These are phyloP conservation scores for Cyclotella atomus DNA, from an alignment of 108 stramenopile species.

Conservation along the genomic window DNA sequence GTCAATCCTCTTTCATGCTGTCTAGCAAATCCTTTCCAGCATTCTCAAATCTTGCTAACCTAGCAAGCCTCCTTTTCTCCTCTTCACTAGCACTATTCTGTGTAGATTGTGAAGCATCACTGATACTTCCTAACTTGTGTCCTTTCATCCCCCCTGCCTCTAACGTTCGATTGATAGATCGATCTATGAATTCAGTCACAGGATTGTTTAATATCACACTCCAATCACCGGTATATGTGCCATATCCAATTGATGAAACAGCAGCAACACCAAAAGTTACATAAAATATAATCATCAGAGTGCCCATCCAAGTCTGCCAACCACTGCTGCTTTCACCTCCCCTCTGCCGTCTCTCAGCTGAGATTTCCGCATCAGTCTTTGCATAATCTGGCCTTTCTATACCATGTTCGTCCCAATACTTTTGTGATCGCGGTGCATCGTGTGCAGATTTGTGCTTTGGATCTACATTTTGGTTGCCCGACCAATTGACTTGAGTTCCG, in stretches of 20 bases:
- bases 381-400: conserved; percentile 76
- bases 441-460: conserved; percentile 40
- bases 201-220: conserved; percentile 20
- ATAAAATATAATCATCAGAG: neutral
- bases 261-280: neutral
- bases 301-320: conserved; percentile 1
- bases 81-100: conserved; percentile 15
- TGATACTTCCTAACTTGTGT: conserved; percentile 27
- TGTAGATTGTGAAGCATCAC: neutral
- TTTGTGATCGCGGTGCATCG: conserved; percentile 65
- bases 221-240: conserved; percentile 23
- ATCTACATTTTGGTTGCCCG: conserved; percentile 36
- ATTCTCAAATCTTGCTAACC: conserved; percentile 43
- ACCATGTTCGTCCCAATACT: conserved; percentile 72
- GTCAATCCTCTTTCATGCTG: conserved; percentile 38
- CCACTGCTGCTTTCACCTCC: neutral
- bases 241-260: conserved; percentile 6
- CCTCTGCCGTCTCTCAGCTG: conserved; percentile 39
- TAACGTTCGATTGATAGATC: conserved; percentile 6
- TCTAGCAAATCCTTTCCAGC: conserved; percentile 29
- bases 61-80: conserved; percentile 23
- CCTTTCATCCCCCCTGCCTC: conserved; percentile 15
- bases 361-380: conserved; percentile 73
- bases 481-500: conserved; percentile 44
- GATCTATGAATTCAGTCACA: conserved; percentile 8